These are phyloP conservation scores for Hericium erinaceus DNA, from an alignment of 768 basidiomycete genomes.

Conservation along the genomic window DNA sequence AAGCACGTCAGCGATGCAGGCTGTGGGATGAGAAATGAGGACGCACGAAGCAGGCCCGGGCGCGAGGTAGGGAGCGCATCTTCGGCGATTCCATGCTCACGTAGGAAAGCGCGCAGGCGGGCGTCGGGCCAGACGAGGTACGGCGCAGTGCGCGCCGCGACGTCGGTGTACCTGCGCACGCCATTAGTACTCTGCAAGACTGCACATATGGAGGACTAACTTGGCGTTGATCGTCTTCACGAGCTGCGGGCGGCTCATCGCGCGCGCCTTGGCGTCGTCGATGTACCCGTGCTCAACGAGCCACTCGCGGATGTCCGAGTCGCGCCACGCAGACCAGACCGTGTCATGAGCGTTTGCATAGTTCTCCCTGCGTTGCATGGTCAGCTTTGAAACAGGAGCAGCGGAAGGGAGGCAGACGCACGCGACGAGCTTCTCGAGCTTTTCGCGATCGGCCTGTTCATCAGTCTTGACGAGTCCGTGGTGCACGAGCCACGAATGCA, in stretches of 20 bases:
- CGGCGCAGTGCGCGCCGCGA: constrained; percentile 34
- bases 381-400: background rate
- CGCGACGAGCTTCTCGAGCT: constrained; percentile 67
- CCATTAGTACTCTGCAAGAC: background rate
- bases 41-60: constrained; percentile 69
- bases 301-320: constrained; percentile 64
- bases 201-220: constrained; percentile 27
- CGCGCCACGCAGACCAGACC: constrained; percentile 61
- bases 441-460: constrained; percentile 57
- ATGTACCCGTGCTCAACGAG: constrained; percentile 66
- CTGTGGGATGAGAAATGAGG: background rate
- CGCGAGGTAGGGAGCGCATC: constrained; percentile 53
- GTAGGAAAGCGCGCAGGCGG: constrained; percentile 80
- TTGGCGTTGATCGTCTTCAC: constrained; percentile 63
- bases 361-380: constrained; percentile 41
- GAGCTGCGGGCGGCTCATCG: constrained; percentile 65
- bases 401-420: constrained; percentile 23
- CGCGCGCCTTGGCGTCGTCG: constrained; percentile 33
- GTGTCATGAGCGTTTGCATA: constrained; percentile 54
- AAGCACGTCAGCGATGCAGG: background rate
- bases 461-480: constrained; percentile 68
- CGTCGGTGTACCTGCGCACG: constrained; percentile 42
- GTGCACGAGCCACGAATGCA: constrained; percentile 72
- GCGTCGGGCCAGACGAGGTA: constrained; percentile 93
- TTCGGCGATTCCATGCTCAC: constrained; percentile 68